Conservation (phyloP, 1,284 basidiomycete genomes). For the Albatrellus sp. region DNA sequence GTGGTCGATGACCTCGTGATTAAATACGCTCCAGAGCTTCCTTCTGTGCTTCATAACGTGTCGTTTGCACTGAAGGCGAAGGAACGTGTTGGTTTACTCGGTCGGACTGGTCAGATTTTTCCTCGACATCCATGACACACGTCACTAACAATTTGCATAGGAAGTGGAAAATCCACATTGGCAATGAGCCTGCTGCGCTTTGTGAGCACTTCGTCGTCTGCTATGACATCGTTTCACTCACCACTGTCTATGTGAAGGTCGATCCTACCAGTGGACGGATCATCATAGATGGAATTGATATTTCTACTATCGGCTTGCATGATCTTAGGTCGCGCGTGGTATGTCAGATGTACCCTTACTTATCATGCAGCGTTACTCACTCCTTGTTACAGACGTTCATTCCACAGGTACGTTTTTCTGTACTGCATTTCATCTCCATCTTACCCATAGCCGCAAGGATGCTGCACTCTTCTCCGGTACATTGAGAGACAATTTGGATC, state of each 20-base stretch:
- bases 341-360: slow-evolving; percentile 15
- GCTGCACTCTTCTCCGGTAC: slow-evolving; percentile 81
- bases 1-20: slow-evolving; percentile 60
- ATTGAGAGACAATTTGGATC: slow-evolving; percentile 79
- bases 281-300: slow-evolving; percentile 81
- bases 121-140: neutral
- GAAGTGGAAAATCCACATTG: slow-evolving; percentile 69
- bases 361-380: neutral
- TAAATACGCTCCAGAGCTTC: slow-evolving; percentile 78
- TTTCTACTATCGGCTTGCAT: slow-evolving; percentile 76
- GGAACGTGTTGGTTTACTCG: slow-evolving; percentile 64
- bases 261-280: slow-evolving; percentile 77
- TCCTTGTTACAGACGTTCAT: slow-evolving; percentile 53
- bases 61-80: slow-evolving; percentile 53
- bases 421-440: slow-evolving; percentile 6
- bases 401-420: slow-evolving; percentile 39
- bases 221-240: slow-evolving; percentile 7
- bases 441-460: slow-evolving; percentile 30
- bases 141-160: slow-evolving; percentile 4
- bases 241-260: slow-evolving; percentile 24
- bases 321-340: slow-evolving; percentile 71
- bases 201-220: slow-evolving; percentile 51
- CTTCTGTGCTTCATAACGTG: slow-evolving; percentile 67
- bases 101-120: slow-evolving; percentile 49
- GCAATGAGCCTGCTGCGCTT: slow-evolving; percentile 84